Base-by-base conservation (phyloP, 805 yeast genomes). In the Starmerella roubikii region DNA sequence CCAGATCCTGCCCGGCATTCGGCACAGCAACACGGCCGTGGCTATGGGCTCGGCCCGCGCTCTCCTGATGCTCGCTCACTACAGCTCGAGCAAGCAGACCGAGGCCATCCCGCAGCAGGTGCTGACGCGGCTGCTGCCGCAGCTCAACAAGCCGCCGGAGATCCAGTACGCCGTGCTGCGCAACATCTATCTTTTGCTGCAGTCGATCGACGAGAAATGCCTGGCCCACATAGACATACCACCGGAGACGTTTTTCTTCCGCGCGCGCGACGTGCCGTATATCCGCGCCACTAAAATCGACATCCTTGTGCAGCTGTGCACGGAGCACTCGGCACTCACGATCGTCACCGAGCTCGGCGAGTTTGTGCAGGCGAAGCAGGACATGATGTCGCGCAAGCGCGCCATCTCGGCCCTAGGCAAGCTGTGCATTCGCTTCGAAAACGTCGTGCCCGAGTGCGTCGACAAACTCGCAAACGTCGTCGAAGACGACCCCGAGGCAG, bases 331-430 rank as follows among this genome's bases (percentile, higher is more conserved):
- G 64, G 78, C 33, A 65, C 62, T 4, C 59, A 66, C 28, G 83
- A 35, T 88, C 1, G 61, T 86, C 33, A 61, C 72, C 15, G 97
- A 86, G 54, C 58, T 86, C 37, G 78, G 75, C 46, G 94, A 80
- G 50, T 86, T 86, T 57, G 93, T 34, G 13, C 34, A 93, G 4
- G 72, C 84, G 0, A 94, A 83, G 51, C 76, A 82, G 12, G 95
- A 86, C 57, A 70, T 76, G 19, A 78, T 79, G 41, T 83, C 85
- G 78, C 82, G 86, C 1, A 65, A 93, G 40, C 81, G 84, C 52
- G 85, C 96, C 0, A 74, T 88, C 3, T 62, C 93, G 42, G 94
- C 94, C 0, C 74, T 88, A 45, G 96, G 96, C 2, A 82, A 85
- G 52, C 62, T 88, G 17, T 93, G 95, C 0, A 74, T 85, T 21